Conservation (phyloP, 768 basidiomycete genomes). For the Pisolithus marmoratus region DNA sequence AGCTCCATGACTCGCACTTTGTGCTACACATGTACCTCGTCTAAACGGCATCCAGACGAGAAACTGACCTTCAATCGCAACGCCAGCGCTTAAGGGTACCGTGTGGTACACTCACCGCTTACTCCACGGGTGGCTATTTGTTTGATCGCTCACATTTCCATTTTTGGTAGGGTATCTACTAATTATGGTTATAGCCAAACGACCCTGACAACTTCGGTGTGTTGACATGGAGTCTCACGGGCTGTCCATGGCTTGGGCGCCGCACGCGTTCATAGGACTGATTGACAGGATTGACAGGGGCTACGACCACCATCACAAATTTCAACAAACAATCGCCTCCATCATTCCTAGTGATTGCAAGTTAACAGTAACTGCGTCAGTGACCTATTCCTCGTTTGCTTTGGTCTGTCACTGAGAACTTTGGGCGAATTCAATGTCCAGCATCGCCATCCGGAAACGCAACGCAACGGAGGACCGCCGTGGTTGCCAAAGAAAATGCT, state of each 20-base stretch:
- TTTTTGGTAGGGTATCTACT: neutral
- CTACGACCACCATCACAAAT: neutral
- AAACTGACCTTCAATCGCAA: neutral
- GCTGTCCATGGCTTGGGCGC: neutral
- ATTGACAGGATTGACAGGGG: conserved; percentile 1
- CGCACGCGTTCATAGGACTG: neutral
- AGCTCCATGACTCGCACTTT: too few relatives aligned
- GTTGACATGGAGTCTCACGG: too few relatives aligned
- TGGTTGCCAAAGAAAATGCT: too few relatives aligned
- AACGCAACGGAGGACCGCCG: too few relatives aligned
- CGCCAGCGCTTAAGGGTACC: neutral
- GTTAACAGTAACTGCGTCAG: too few relatives aligned
- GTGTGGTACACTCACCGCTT: neutral
- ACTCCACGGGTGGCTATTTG: neutral
- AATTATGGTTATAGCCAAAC: neutral
- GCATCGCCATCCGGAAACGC: too few relatives aligned
- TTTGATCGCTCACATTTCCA: neutral
- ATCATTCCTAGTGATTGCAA: too few relatives aligned
- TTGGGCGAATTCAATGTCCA: too few relatives aligned
- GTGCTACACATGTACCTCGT: too few relatives aligned
- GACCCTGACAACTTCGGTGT: neutral
- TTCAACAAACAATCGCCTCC: neutral
- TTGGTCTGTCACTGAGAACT: too few relatives aligned
- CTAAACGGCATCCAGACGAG: too few relatives aligned
- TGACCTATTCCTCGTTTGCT: too few relatives aligned